Percentiles rank a stretch among this genome's conserved stretches.
Conservation (phyloP, 805 yeast genomes). For the Ogataea chonburiensis region DNA sequence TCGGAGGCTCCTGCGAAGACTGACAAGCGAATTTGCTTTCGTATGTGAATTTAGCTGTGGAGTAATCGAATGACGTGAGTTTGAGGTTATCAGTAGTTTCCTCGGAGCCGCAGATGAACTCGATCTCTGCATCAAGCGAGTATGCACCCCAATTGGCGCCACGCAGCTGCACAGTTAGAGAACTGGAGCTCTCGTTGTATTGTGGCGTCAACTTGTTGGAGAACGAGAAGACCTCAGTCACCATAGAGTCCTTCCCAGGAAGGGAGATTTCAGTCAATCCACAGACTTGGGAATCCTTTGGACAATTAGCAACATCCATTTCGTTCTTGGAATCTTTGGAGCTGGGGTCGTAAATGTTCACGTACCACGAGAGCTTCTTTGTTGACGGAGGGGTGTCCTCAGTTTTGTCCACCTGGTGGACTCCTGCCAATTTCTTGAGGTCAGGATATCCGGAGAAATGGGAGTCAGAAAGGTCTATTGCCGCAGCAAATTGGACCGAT, state of each 20-base stretch:
- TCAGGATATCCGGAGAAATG: conserved; percentile 39
- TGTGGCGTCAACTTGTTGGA: conserved; percentile 41
- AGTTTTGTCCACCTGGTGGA: conserved; percentile 40
- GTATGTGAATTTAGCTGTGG: conserved; percentile 31
- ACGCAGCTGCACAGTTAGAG: conserved; percentile 40
- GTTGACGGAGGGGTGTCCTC: conserved; percentile 78
- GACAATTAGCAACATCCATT: conserved; percentile 51
- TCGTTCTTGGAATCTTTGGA: conserved; percentile 32
- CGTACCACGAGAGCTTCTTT: conserved; percentile 60
- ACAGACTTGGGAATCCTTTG: conserved; percentile 72
- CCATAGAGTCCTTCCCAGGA: conserved; percentile 46
- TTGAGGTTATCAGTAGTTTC: conserved; percentile 28
- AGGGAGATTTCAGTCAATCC: conserved; percentile 60
- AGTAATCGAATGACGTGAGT: conserved; percentile 40
- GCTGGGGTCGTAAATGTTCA: conserved; percentile 67
- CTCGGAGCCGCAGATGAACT: conserved; percentile 45
- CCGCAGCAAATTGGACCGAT: conserved; percentile 8
- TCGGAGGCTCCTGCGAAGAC: conserved; percentile 29
- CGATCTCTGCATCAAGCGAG: conserved; percentile 45
- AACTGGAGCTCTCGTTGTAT: conserved; percentile 28
- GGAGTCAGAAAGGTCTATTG: conserved; percentile 29
- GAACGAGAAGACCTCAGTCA: conserved; percentile 64
- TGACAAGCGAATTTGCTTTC: conserved; percentile 42
- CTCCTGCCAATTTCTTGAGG: conserved; percentile 48
- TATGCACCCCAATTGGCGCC: conserved; percentile 74